These are phyloP conservation scores for Aspergillus nidulans DNA, from an alignment of 495 filamentous ascomycete species.

Conservation along the genomic window DNA sequence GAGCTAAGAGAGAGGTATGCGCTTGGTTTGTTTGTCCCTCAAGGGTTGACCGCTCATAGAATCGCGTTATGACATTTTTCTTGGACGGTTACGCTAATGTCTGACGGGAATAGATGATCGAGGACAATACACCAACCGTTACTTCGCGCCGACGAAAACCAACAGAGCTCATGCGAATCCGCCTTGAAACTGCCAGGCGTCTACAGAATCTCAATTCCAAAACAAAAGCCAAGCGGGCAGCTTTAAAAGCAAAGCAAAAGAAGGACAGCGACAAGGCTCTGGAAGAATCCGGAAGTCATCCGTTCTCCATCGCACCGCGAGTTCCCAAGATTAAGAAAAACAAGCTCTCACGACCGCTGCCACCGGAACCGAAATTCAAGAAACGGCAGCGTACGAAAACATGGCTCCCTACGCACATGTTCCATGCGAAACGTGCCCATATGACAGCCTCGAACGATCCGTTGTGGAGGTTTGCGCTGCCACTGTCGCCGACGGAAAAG, in stretches of 20 bases:
- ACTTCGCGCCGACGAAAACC: constrained; percentile 67
- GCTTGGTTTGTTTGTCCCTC: background rate
- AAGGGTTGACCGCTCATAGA: background rate
- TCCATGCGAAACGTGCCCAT: constrained; percentile 84
- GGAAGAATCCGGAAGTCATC: constrained; percentile 32
- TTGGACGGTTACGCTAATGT: background rate
- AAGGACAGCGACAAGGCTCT: constrained; percentile 29
- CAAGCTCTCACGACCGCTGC: constrained; percentile 60
- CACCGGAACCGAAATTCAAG: constrained; percentile 65
- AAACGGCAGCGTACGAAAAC: constrained; percentile 86
- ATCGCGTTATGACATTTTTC: background rate
- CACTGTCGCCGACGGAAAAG: constrained; percentile 81
- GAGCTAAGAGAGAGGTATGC: constrained; percentile 67
- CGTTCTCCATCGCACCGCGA: constrained; percentile 41
- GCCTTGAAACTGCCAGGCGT: constrained; percentile 77
- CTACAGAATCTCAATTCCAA: constrained; percentile 59
- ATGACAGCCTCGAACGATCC: constrained; percentile 77
- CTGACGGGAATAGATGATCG: constrained; percentile 54
- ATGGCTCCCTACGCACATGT: constrained; percentile 93
- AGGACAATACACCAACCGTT: constrained; percentile 88
- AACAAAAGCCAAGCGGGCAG: constrained; percentile 46
- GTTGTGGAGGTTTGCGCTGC: constrained; percentile 85
- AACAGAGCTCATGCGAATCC: constrained; percentile 64
- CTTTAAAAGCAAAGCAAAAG: constrained; percentile 30
- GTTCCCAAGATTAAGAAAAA: constrained; percentile 69